phyloP scores from a whole-genome alignment of 2,329 filamentous ascomycete genomes.

The Lasiodiplodia sp. region DNA sequence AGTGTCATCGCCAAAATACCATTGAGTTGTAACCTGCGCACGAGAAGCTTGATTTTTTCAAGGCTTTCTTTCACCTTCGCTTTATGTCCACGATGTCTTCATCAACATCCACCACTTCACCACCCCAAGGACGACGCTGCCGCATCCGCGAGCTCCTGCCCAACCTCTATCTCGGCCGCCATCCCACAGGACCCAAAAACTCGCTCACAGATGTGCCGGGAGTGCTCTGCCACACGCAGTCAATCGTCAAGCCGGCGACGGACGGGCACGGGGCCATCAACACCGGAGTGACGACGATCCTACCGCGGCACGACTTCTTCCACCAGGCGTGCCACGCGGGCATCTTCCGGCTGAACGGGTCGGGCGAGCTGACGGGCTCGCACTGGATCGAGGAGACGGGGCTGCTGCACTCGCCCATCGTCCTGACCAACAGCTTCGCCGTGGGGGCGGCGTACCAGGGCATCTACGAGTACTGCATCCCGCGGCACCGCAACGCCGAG shows the following conservation, averaged over 20 bases:
- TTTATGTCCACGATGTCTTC: background rate
- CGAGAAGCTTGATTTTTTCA: background rate
- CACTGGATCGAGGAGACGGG: constrained; percentile 70
- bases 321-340: constrained; percentile 52
- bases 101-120: background rate
- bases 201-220: constrained; percentile 54
- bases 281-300: constrained; percentile 55
- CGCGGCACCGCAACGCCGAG: constrained; percentile 50
- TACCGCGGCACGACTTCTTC: constrained; percentile 52
- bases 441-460: constrained; percentile 67
- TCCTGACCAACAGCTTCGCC: constrained; percentile 66
- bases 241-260: constrained; percentile 42
- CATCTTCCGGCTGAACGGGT: constrained; percentile 68
- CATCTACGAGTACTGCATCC: constrained; percentile 63
- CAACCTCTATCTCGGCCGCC: constrained; percentile 45
- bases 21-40: background rate
- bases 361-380: constrained; percentile 67
- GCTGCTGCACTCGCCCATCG: constrained; percentile 64
- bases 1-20: background rate
- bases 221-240: constrained; percentile 51
- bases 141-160: constrained; percentile 50
- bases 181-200: constrained; percentile 50
- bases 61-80: background rate
- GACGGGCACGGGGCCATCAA: constrained; percentile 43
- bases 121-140: constrained; percentile 34